These are phyloP conservation scores for Candida namnaoensis DNA, from an alignment of 805 yeast genomes.

Conservation along the genomic window DNA sequence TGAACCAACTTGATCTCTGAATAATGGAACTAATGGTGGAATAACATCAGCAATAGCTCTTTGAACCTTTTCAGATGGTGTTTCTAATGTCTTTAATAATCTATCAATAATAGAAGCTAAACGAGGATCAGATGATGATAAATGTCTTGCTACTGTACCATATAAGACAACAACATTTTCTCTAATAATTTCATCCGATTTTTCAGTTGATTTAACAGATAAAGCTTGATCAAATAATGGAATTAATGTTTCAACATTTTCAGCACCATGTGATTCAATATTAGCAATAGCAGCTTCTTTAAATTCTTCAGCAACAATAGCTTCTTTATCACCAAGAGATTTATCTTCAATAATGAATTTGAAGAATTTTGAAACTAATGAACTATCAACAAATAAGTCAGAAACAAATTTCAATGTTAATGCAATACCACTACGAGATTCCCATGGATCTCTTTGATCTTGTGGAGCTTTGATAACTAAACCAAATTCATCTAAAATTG, in stretches of 20 bases:
- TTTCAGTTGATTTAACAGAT: conserved; percentile 33
- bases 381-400: conserved; percentile 23
- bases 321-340: conserved; percentile 70
- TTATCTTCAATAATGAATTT: conserved; percentile 51
- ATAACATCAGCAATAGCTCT: conserved; percentile 80
- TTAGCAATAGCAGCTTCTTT: conserved; percentile 84
- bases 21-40: conserved; percentile 67
- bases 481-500: conserved; percentile 73
- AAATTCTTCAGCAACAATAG: conserved; percentile 68
- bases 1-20: conserved; percentile 38
- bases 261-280: conserved; percentile 57
- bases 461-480: conserved; percentile 54
- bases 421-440: conserved; percentile 76
- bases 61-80: conserved; percentile 88
- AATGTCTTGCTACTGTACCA: conserved; percentile 86
- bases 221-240: conserved; percentile 74
- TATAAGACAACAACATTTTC: conserved; percentile 81
- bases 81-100: conserved; percentile 64
- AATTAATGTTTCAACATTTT: conserved; percentile 62
- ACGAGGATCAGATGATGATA: conserved; percentile 58
- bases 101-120: conserved; percentile 57
- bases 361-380: conserved; percentile 45
- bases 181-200: conserved; percentile 52
- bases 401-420: conserved; percentile 52
- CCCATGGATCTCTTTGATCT: conserved; percentile 73